Evolutionary conservation across 2,329 filamentous ascomycete species (phyloP), one percentile per base, ranked within the genome.

Genomic region (Scolecobasidium constrictum): DNA sequence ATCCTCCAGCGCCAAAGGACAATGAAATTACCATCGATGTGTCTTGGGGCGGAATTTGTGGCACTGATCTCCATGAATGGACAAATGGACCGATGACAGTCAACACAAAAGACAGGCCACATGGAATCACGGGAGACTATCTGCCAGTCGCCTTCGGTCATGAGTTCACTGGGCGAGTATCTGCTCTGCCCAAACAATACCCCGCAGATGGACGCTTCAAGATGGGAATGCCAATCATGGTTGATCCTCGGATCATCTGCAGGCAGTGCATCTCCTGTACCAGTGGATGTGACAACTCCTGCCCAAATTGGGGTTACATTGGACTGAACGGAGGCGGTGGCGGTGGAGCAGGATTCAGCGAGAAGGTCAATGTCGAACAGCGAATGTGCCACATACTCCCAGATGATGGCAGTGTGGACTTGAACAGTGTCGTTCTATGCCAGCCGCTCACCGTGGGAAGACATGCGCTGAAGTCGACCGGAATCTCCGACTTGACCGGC

Each of bases 1-100:
- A 47, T n/a, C 54, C 26, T 9, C 26, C 55, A 6, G 40, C 49
- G 12, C 49, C 53, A 4, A 50, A 51, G 15, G 47, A 47, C 0
- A 43, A 55, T 26, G 50, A 57, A 49, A 54, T 51, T 7, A 46
- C 57, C 6, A 38, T 60, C 16, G 48, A 49, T 1, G 50, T 58
- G n/a, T 52, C 55, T 31, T 58, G 52, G 54, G 52, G 52, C 38
- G 55, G 54, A 13, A 60, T 59, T 18, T 59, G 56, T 39, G 56
- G 57, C 6, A 51, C 45, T 12, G 56, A 58, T 42, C 40, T 59
- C 2, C 52, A 57, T 33, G 53, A 59, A 26, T 58, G 53, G 31
- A 48, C 54, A 15, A 48, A 51, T 7, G 54, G 55, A 55, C 52
- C 51, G 2, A 20, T 47, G 11, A 34, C 31, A 31, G 41, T 50